Evolutionary conservation across 306 rosid species (phyloP), one percentile per base, ranked within the genome.

Genomic region (Citrullus amarus): DNA sequence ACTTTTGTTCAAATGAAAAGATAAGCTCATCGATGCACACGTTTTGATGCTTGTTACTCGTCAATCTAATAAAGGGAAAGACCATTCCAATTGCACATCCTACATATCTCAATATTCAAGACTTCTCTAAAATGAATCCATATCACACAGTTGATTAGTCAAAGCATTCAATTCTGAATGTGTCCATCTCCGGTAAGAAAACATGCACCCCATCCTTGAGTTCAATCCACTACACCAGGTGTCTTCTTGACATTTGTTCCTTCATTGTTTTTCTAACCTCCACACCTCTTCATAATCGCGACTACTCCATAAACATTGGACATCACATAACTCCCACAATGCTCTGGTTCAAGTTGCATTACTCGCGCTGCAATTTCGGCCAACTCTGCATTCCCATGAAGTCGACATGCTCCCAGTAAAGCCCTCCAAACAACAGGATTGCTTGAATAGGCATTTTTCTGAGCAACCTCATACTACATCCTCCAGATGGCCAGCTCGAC

Each of bases 211-310:
- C 96, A 84, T 86, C 83, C 82, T 85, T 80, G 71, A 92, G 96
- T 88, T 89, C 98, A 81, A 92, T 90, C 97, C 95, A 82, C 97
- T 90, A 85, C 91, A 2, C 97, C 93, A 1, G 93, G 96, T 75
- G 82, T 86, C 86, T 94, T 94, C 81, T 85, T 88, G 71, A 94
- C 94, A 81, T 88, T 60, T 89, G 91, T 77, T 89, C 86, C 86
- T 63, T 90, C 97, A 94, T 90, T 36, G 90, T 70, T 67, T 86
- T 75, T 80, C 96, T 90, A 85, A 90, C 79, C 83, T 81, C 91
- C 34, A 83, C 78, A 89, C 96, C 73, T 92, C 92, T 61, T 88
- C 96, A 39, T 87, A 88, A n/a, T n/a, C n/a, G n/a, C n/a, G n/a
- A n/a, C n/a, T n/a, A 73, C 92, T 82, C 89, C 96, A 78, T 87